Evolutionary conservation across 1,284 basidiomycete genomes (phyloP).

Genomic region (Cutaneotrichosporon dermatis): DNA sequence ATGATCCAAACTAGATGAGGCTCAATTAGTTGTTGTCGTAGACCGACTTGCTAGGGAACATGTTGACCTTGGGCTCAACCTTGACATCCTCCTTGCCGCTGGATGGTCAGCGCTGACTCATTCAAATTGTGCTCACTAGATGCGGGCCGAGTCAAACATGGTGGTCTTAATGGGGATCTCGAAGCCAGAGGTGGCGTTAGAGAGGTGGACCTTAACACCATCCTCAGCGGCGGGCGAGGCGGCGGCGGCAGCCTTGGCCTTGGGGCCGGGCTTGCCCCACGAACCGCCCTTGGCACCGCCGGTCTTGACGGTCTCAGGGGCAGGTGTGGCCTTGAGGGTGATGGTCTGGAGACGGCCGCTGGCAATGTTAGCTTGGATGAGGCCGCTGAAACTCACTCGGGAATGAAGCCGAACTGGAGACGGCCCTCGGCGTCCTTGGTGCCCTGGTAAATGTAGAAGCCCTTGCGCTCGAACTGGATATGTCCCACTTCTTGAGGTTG

Average conservation of each 20-base stretch:
- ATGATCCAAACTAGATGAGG: no score
- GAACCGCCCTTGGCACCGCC: conserved; percentile 39
- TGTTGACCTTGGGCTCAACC: conserved; percentile 39
- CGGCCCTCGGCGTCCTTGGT: conserved; percentile 53
- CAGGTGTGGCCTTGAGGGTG: conserved; percentile 58
- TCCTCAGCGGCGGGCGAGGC: background rate
- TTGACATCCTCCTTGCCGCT: conserved; percentile 40
- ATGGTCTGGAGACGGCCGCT: conserved; percentile 69
- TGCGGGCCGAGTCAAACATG: conserved; percentile 50
- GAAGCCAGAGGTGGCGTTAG: conserved; percentile 49
- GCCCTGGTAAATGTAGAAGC: conserved; percentile 86
- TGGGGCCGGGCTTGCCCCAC: conserved; percentile 45
- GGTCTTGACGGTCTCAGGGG: conserved; percentile 28
- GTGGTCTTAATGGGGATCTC: conserved; percentile 51
- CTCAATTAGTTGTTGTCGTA: no score
- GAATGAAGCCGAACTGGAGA: conserved; percentile 77
- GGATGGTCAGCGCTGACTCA: background rate
- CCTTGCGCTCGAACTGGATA: conserved; percentile 99
- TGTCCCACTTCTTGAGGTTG: conserved; percentile 71
- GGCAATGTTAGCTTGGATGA: background rate
- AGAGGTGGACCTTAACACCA: conserved; percentile 35
- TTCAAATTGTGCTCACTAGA: conserved; percentile 43
- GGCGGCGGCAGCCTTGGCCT: conserved; percentile 29
- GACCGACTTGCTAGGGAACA: conserved; percentile 47
- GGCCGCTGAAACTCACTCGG: conserved; percentile 59